Evolutionary conservation across 2,329 filamentous ascomycete genomes (phyloP).

Genomic region (Fusarium abutilonis): DNA sequence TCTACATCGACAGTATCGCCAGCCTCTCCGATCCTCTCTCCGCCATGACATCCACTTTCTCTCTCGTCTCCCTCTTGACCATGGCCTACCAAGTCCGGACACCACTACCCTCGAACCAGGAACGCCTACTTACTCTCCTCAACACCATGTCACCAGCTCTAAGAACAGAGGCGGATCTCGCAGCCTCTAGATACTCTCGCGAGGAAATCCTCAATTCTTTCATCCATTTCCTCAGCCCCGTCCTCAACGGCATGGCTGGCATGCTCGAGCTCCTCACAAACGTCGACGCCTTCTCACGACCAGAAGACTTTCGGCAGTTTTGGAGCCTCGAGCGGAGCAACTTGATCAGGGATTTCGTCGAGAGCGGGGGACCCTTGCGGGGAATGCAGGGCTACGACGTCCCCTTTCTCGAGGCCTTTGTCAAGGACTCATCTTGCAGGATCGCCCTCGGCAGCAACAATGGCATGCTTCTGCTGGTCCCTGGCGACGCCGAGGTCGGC

Average conservation of each 20-base stretch:
- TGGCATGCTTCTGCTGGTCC: conserved; percentile 43
- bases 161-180: conserved; percentile 11
- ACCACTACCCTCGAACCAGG: conserved; percentile 41
- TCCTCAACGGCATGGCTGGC: conserved; percentile 51
- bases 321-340: conserved; percentile 50
- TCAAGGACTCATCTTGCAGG: conserved; percentile 41
- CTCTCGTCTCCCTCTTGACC: conserved; percentile 50
- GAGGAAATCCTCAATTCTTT: conserved; percentile 48
- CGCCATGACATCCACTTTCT: conserved; percentile 46
- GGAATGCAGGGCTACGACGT: conserved; percentile 43
- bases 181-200: conserved; percentile 33
- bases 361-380: conserved; percentile 41
- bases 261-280: conserved; percentile 48
- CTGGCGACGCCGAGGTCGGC: conserved; percentile 43
- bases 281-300: conserved; percentile 47
- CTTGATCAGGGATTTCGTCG: conserved; percentile 48
- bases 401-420: conserved; percentile 42
- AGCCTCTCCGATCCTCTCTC: conserved; percentile 47
- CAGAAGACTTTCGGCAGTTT: conserved; percentile 50
- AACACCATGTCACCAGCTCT: conserved; percentile 47
- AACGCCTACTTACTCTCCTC: conserved; percentile 50
- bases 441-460: conserved; percentile 44
- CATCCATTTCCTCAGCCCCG: conserved; percentile 45
- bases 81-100: conserved; percentile 48
- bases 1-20: conserved; percentile 45